Evolutionary conservation across 2,329 filamentous ascomycete genomes (phyloP), one percentile per base, ranked within the genome.

Genomic region (Corinectria fuckeliana): DNA sequence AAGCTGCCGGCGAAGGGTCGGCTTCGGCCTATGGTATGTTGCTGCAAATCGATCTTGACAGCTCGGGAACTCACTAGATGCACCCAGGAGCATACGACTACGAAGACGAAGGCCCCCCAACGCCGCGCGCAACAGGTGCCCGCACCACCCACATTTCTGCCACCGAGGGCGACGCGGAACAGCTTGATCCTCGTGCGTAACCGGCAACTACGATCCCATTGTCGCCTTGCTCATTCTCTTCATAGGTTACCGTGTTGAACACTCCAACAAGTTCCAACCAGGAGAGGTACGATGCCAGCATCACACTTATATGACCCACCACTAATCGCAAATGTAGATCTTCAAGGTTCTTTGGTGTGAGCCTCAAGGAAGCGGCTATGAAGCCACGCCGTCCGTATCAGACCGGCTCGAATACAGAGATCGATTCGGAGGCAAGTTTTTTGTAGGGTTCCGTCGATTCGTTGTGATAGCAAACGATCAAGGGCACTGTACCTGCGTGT

Each of bases 401-500:
- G 75, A 71, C 21, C 72, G 67, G 38, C 68, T 73, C 5, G 74
- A 71, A 26, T 73, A 74, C 20, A 72, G 72, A 47, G 76, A 76
- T 28, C 70, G 70, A 28, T 72, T 72, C 42, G 71, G 73, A 13
- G 74, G 75, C 8, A 73, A 71, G 13, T 80, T 85, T 39, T 82
- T 82, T 58, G 73, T 80, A 16, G 81, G 82, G 1, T 80, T 83
- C 53, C 79, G 84, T 4, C 80, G 84, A 3, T 87, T 86, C 55
- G 80, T 87, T 38, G 79, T 87, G 4, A 75, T 85, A 14, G 78
- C 75, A 1, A 83, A 79, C 48, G 79, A 82, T 23, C 75, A 78
- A 16, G 84, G 84, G 2, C 81, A 85, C 61, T 83, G 80, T 61
- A 81, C 78, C 21, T 86, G 84, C 75, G 81, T 87, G 83, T 86